phyloP scores from a whole-genome alignment of 2,329 filamentous ascomycete species.

The Fusarium sp. region DNA sequence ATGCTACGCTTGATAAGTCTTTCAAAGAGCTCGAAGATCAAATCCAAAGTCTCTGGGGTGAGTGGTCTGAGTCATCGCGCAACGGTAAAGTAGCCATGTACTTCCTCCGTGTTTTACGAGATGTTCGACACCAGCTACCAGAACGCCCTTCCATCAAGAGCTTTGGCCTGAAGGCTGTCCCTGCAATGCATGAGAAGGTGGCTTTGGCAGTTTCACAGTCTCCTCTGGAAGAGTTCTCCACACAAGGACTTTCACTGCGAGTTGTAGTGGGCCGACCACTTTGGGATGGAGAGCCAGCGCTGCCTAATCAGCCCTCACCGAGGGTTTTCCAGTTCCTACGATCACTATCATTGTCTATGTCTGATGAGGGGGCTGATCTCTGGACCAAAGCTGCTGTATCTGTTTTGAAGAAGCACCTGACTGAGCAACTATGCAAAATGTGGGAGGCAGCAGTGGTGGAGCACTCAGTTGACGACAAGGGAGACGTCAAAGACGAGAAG shows the following conservation, averaged over 20 bases:
- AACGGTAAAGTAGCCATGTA: slow-evolving; percentile 68
- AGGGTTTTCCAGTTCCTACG: slow-evolving; percentile 77
- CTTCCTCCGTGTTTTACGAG: slow-evolving; percentile 76
- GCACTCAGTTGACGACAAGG: slow-evolving; percentile 27
- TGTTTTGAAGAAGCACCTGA: slow-evolving; percentile 68
- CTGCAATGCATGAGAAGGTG: slow-evolving; percentile 70
- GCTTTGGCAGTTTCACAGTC: slow-evolving; percentile 61
- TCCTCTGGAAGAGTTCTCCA: slow-evolving; percentile 59
- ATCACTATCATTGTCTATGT: slow-evolving; percentile 73
- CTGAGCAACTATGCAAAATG: slow-evolving; percentile 57
- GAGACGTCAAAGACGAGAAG: slow-evolving; percentile 2
- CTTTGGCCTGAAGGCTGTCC: slow-evolving; percentile 70
- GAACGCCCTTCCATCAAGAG: slow-evolving; percentile 56
- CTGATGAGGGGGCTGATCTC: slow-evolving; percentile 75
- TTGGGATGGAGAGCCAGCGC: slow-evolving; percentile 80
- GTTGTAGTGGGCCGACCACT: slow-evolving; percentile 70
- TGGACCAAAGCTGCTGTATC: slow-evolving; percentile 78
- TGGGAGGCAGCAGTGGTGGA: slow-evolving; percentile 58
- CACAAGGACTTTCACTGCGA: slow-evolving; percentile 54
- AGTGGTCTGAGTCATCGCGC: slow-evolving; percentile 56
- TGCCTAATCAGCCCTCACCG: slow-evolving; percentile 83
- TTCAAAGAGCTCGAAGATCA: slow-evolving; percentile 68
- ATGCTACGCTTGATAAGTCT: slow-evolving; percentile 63
- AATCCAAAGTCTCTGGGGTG: slow-evolving; percentile 60
- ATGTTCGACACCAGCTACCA: slow-evolving; percentile 75